A percentile compares a stretch with the other conserved stretches of the same genome.
Conservation (phyloP, 345 rosid genomes). For the Carallia brachiata region DNA sequence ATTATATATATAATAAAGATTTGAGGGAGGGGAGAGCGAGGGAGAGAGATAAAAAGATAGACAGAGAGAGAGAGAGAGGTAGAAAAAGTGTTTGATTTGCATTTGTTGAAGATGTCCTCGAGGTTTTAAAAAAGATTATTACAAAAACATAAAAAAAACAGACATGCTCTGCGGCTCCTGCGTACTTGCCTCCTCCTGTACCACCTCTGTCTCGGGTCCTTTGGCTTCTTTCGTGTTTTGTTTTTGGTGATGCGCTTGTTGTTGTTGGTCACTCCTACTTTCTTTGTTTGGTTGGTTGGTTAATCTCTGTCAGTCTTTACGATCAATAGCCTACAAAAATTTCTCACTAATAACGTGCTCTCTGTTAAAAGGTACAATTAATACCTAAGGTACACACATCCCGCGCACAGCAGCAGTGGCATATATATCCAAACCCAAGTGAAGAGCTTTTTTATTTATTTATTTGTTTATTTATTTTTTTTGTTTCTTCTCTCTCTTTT, state of each 20-base stretch:
- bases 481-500: constrained; percentile 4
- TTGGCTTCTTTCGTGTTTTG: constrained; percentile 27
- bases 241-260: constrained; percentile 6
- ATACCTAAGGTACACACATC: not conserved
- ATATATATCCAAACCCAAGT: not conserved
- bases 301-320: constrained; percentile 14
- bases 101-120: not conserved
- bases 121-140: not conserved
- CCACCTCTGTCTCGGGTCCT: constrained; percentile 10
- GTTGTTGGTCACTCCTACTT: not conserved
- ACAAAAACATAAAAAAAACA: constrained; percentile 11
- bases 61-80: not conserved
- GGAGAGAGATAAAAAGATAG: not conserved
- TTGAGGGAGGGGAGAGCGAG: too few relatives aligned
- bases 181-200: constrained; percentile 42
- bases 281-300: constrained; percentile 12
- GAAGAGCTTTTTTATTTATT: not conserved
- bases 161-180: constrained; percentile 60
- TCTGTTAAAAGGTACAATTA: constrained; percentile 12
- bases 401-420: not conserved
- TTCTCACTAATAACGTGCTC: constrained; percentile 15
- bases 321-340: not conserved
- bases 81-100: not conserved
- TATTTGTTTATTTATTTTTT: constrained; percentile 16
- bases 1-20: too few relatives aligned